Conservation (phyloP, 2,329 filamentous ascomycete species). For the Beauveria australis region DNA sequence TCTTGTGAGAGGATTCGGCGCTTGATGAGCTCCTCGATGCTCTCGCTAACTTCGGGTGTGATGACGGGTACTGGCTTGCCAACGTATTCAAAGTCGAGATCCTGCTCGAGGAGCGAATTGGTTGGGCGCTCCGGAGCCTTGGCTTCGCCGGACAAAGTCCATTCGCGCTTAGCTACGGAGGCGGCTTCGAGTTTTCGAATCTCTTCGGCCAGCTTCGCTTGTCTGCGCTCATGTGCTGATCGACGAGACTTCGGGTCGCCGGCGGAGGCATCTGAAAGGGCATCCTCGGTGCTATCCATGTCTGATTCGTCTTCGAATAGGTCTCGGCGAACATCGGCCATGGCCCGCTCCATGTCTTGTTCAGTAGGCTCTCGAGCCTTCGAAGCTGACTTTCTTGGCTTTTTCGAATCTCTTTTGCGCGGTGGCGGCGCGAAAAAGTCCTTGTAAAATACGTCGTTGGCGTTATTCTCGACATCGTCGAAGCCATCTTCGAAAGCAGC, state of each 20-base stretch:
- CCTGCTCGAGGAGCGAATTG: conserved; percentile 89
- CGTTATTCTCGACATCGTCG: conserved; percentile 57
- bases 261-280: conserved; percentile 47
- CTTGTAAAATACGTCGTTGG: conserved; percentile 82
- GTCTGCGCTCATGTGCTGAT: conserved; percentile 79
- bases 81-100: conserved; percentile 89
- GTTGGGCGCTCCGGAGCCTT: conserved; percentile 71
- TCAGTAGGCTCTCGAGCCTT: conserved; percentile 42
- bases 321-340: conserved; percentile 79
- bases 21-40: conserved; percentile 91
- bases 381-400: conserved; percentile 32
- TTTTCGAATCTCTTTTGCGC: conserved; percentile 54
- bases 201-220: conserved; percentile 78
- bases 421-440: conserved; percentile 93
- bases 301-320: conserved; percentile 76
- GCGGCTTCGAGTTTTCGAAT: conserved; percentile 86
- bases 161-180: conserved; percentile 82
- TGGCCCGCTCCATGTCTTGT: conserved; percentile 70
- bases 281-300: conserved; percentile 53
- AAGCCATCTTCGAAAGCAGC: conserved; percentile 43
- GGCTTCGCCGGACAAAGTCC: conserved; percentile 85
- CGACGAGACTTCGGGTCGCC: conserved; percentile 64
- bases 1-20: conserved; percentile 80
- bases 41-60: conserved; percentile 82
- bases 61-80: conserved; percentile 94